Evolutionary conservation across 2,329 filamentous ascomycete genomes (phyloP), one percentile per base, ranked within the genome.

Genomic region (Penicillium sp.): DNA sequence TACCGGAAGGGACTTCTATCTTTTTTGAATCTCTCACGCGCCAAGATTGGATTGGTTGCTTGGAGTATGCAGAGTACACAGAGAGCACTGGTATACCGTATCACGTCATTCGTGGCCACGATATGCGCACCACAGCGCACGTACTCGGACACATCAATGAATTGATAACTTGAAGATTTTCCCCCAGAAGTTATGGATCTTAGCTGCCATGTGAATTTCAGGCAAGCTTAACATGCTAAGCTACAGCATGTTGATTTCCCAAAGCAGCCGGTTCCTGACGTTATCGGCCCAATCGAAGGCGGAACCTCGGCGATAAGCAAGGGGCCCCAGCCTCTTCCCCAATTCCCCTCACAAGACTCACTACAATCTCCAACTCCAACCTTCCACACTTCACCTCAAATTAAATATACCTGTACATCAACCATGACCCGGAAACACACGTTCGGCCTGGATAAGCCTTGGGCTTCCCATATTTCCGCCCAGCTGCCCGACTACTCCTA

Each of bases 341-440:
- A 41, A 21, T 21, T 41, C 39, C 39, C 39, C 39, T 41, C 39
- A 41, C 39, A 19, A 39, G 11, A 9, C 31, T 14, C 31, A 33
- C 19, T 21, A 21, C 39, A 41, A 13, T 56, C 57, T 55, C 52
- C 35, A 47, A 45, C 58, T 59, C 61, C 59, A 58, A 57, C 52
- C 55, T 31, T 46, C 48, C 53, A 49, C 52, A 9, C 33, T 50
- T 19, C 31, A 33, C 24, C 50, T 35, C 44, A 16, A n/a, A 19
- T 29, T 29, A 10, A 26, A 48, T 39, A 44, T 16, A 21, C 21
- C 8, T 14, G 29, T 13, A 37, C 21, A 31, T 48, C 51, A 46
- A 65, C 37, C 33, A 75, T 75, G 73, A 71, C 73, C 19, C 72
- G 68, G 57, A 70, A 69, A 58, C 65, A 59, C 47, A 46, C 65